These are phyloP conservation scores for Alternaria sp. DNA, from an alignment of 2,329 filamentous ascomycete genomes.

Conservation along the genomic window DNA sequence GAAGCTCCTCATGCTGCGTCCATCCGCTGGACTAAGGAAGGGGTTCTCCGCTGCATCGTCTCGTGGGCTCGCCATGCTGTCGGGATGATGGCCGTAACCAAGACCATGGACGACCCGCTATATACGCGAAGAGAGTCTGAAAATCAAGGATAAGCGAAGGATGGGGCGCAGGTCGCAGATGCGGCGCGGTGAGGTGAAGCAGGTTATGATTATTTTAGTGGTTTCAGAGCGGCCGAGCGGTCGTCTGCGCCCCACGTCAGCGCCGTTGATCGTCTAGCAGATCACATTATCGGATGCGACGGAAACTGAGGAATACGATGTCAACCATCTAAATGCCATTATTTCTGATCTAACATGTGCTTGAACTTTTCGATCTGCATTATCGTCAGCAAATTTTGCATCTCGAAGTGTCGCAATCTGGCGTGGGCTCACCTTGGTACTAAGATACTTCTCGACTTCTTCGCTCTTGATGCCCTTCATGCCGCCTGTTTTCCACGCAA, in stretches of 20 bases:
- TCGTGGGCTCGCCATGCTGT: slow-evolving; percentile 2
- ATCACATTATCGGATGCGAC: background rate
- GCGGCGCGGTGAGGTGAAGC: background rate
- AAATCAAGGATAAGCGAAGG: background rate
- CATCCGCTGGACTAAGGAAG: slow-evolving; percentile 8
- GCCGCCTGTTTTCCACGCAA: slow-evolving; percentile 84
- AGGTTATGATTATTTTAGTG: slow-evolving; percentile 3
- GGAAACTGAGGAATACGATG: background rate
- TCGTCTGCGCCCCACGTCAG: slow-evolving; percentile 3
- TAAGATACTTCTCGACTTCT: slow-evolving; percentile 92
- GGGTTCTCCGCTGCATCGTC: slow-evolving; percentile 1
- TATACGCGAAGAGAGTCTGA: background rate
- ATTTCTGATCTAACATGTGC: slow-evolving; percentile 53
- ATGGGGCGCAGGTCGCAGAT: background rate
- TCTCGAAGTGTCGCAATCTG: slow-evolving; percentile 7
- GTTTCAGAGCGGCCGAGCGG: slow-evolving; percentile 2
- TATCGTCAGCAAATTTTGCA: slow-evolving; percentile 13
- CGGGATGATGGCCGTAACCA: background rate
- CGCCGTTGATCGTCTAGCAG: background rate
- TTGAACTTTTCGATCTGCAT: slow-evolving; percentile 60
- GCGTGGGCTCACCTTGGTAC: slow-evolving; percentile 76
- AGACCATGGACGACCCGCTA: background rate
- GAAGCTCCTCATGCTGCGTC: background rate
- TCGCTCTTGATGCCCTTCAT: slow-evolving; percentile 81
- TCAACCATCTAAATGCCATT: background rate